Conservation (phyloP, 208 protist species). For the Leishmania martiniquensis region DNA sequence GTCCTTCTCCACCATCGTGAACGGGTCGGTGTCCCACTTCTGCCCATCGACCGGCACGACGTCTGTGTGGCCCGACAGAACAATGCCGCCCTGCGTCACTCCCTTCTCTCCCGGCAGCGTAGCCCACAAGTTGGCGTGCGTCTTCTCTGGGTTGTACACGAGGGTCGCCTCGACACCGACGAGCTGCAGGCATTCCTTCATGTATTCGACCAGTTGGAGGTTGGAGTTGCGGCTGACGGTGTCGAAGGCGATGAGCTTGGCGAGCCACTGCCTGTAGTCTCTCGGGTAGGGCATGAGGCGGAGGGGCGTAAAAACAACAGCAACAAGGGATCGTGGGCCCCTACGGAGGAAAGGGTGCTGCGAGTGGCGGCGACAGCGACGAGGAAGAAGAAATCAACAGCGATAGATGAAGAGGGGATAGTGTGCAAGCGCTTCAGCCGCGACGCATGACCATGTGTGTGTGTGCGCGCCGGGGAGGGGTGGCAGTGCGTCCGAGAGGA, state of each 20-base stretch:
- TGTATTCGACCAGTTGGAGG: conserved; percentile 45
- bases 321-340: not conserved
- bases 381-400: not conserved
- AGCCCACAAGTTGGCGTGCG: conserved; percentile 56
- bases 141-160: conserved; percentile 38
- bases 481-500: too few relatives aligned
- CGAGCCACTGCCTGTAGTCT: conserved; percentile 27
- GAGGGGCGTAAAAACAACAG: not conserved
- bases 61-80: conserved; percentile 62
- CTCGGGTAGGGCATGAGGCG: conserved; percentile 1
- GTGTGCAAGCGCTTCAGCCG: not conserved
- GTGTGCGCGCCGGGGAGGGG: too few relatives aligned
- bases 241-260: conserved; percentile 60
- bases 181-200: conserved; percentile 28
- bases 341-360: not conserved
- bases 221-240: conserved; percentile 57
- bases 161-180: conserved; percentile 36
- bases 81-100: conserved; percentile 52
- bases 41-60: conserved; percentile 62
- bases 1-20: conserved; percentile 47
- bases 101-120: conserved; percentile 50
- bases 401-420: not conserved
- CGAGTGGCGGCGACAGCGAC: not conserved
- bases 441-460: too few relatives aligned
- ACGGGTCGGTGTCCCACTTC: conserved; percentile 61